Conservation (phyloP, 129 eudicot genomes). For the Artemisia annua region DNA sequence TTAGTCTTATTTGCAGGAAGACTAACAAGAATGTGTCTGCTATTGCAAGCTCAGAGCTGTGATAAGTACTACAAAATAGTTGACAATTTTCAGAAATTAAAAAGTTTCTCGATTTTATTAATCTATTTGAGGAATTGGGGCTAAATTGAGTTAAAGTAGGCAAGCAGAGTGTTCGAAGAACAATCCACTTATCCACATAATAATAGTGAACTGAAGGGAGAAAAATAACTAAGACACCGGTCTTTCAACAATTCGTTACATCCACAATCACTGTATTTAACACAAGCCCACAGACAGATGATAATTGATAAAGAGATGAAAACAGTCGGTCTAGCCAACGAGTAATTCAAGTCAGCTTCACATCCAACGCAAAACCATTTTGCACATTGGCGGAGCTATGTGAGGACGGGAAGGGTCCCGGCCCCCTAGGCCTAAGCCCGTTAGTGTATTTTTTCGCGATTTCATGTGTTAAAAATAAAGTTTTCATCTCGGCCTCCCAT, state of each 20-base stretch:
- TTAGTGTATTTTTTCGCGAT: too few relatives aligned
- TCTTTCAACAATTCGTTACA: slow-evolving; percentile 5
- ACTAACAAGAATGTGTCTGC: background rate
- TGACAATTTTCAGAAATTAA: background rate
- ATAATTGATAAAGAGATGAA: background rate
- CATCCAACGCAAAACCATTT: background rate
- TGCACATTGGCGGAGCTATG: too few relatives aligned
- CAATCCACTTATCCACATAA: background rate
- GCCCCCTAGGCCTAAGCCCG: too few relatives aligned
- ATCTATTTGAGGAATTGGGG: too few relatives aligned
- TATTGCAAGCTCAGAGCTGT: background rate
- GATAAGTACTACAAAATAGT: background rate
- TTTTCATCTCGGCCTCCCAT: too few relatives aligned
- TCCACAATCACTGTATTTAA: background rate
- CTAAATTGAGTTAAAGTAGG: too few relatives aligned
- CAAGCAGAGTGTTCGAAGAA: background rate
- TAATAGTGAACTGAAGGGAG: background rate
- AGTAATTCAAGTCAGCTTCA: slow-evolving; percentile 10
- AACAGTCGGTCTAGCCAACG: background rate
- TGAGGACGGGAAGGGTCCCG: too few relatives aligned
- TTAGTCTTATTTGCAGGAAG: background rate
- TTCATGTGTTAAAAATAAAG: too few relatives aligned
- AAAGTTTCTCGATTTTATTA: too few relatives aligned
- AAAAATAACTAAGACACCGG: background rate
- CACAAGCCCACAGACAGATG: slow-evolving; percentile 2